Evolutionary conservation across 345 rosid genomes (phyloP).

Genomic region (Erodium maritimum): DNA sequence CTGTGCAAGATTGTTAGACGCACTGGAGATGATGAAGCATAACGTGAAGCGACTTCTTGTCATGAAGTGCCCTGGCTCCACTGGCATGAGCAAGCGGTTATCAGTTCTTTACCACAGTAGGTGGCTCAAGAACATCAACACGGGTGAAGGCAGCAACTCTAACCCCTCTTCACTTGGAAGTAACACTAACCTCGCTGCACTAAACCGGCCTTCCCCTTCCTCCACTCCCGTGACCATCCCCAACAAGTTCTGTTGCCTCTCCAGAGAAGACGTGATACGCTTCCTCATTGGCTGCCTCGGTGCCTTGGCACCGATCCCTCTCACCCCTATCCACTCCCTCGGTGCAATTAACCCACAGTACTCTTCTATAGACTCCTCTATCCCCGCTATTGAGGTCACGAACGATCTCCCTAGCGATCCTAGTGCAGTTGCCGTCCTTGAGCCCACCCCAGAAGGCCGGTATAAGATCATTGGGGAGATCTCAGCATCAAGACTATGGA

Average conservation of each 20-base stretch:
- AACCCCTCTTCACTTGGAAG: slow-evolving; percentile 37
- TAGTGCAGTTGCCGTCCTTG: slow-evolving; percentile 66
- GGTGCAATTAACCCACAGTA: slow-evolving; percentile 59
- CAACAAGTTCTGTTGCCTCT: slow-evolving; percentile 88
- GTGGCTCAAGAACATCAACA: slow-evolving; percentile 80
- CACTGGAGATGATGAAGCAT: slow-evolving; percentile 97
- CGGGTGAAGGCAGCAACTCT: slow-evolving; percentile 40
- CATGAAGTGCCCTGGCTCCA: slow-evolving; percentile 63
- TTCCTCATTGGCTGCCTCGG: slow-evolving; percentile 94
- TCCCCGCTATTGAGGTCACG: slow-evolving; percentile 58
- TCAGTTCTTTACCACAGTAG: slow-evolving; percentile 70
- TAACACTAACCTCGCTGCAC: slow-evolving; percentile 33
- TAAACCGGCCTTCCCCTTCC: slow-evolving; percentile 32
- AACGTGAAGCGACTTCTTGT: slow-evolving; percentile 87
- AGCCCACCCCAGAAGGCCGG: slow-evolving; percentile 42
- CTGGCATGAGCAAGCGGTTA: slow-evolving; percentile 95
- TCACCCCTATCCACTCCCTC: slow-evolving; percentile 60
- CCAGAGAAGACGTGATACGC: slow-evolving; percentile 84
- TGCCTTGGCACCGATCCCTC: slow-evolving; percentile 91
- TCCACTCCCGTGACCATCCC: slow-evolving; percentile 43
- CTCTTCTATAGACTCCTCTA: slow-evolving; percentile 50
- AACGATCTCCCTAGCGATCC: slow-evolving; percentile 50
- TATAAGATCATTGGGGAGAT: slow-evolving; percentile 80
- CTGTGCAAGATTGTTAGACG: slow-evolving; percentile 68
- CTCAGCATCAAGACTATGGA: slow-evolving; percentile 88